These are phyloP conservation scores for Aspergillus pseudoterreus DNA, from an alignment of 2,329 filamentous ascomycete species.

Conservation along the genomic window DNA sequence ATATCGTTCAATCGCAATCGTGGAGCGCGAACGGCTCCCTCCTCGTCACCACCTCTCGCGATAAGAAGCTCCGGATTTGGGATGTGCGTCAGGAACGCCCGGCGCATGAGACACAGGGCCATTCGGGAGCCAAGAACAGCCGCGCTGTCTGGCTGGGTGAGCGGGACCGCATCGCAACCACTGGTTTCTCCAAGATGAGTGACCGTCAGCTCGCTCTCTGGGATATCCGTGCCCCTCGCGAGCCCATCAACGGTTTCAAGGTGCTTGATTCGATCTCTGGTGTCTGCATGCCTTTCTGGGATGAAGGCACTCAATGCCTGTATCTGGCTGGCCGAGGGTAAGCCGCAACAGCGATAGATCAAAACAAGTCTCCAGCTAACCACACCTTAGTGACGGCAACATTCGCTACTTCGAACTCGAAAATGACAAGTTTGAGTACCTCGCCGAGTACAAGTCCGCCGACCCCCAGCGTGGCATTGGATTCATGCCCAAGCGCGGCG, in stretches of 20 bases:
- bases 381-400: constrained; percentile 73
- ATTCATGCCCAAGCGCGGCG: constrained; percentile 89
- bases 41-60: constrained; percentile 87
- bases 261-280: constrained; percentile 93
- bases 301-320: constrained; percentile 90
- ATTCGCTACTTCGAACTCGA: constrained; percentile 98
- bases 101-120: constrained; percentile 77
- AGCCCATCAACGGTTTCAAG: constrained; percentile 86
- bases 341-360: constrained; percentile 29
- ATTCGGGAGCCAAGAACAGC: constrained; percentile 95
- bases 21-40: constrained; percentile 89
- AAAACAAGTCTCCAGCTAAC: constrained; percentile 9
- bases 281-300: constrained; percentile 99
- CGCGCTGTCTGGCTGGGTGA: constrained; percentile 96
- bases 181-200: constrained; percentile 97
- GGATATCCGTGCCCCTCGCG: constrained; percentile 75
- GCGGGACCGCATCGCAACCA: constrained; percentile 91
- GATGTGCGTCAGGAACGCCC: constrained; percentile 91
- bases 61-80: constrained; percentile 98
- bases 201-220: constrained; percentile 93
- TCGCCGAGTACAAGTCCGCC: constrained; percentile 94
- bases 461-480: constrained; percentile 93
- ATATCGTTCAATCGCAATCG: constrained; percentile 91
- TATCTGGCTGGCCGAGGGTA: constrained; percentile 97
- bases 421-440: constrained; percentile 96